phyloP scores from a whole-genome alignment of 306 rosid genomes.

The Biancaea sappan region DNA sequence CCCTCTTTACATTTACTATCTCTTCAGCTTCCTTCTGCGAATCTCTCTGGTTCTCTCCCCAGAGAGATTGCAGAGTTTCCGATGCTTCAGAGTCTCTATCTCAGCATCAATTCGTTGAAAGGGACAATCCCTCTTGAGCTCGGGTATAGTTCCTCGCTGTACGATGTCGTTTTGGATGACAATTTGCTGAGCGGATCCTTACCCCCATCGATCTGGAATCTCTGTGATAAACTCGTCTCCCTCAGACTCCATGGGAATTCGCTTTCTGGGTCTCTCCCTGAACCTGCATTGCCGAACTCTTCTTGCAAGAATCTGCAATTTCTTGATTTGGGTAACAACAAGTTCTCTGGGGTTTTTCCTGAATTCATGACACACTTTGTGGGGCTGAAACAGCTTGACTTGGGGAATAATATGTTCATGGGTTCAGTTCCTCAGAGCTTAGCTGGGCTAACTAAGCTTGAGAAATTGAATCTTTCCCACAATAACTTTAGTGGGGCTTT shows the following conservation, averaged over 20 bases:
- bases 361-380: slow-evolving; percentile 64
- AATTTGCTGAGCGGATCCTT: slow-evolving; percentile 63
- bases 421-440: slow-evolving; percentile 68
- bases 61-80: slow-evolving; percentile 88
- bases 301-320: slow-evolving; percentile 64
- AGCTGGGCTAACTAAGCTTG: slow-evolving; percentile 52
- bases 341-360: slow-evolving; percentile 77
- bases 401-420: slow-evolving; percentile 63
- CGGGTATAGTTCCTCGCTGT: slow-evolving; percentile 77
- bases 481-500: slow-evolving; percentile 89
- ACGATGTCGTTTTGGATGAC: slow-evolving; percentile 73
- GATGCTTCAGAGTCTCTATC: slow-evolving; percentile 78
- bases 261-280: slow-evolving; percentile 65
- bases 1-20: slow-evolving; percentile 77
- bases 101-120: slow-evolving; percentile 67
- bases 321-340: slow-evolving; percentile 79
- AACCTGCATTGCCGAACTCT: slow-evolving; percentile 88
- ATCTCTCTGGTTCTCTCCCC: slow-evolving; percentile 90
- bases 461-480: slow-evolving; percentile 82
- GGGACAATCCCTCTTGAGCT: slow-evolving; percentile 88
- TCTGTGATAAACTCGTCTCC: slow-evolving; percentile 77
- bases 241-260: slow-evolving; percentile 65
- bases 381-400: slow-evolving; percentile 77
- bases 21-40: slow-evolving; percentile 93
- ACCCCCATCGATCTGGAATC: slow-evolving; percentile 86